Evolutionary conservation across 768 basidiomycete species (phyloP), one percentile per base, ranked within the genome.

Genomic region (Sarcodon sp.): DNA sequence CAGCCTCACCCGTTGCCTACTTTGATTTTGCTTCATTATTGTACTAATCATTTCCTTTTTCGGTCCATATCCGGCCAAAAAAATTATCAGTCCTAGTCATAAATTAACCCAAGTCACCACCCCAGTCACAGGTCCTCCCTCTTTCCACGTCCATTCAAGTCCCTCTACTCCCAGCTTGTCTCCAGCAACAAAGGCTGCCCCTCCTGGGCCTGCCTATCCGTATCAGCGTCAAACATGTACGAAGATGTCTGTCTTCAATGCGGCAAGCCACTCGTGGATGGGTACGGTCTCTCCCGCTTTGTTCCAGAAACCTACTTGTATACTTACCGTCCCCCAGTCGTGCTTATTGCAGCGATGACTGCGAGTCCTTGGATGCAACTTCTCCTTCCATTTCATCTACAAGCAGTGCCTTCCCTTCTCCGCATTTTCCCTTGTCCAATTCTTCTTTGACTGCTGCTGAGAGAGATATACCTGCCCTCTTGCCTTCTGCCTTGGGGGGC

Each of bases 291-390:
- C 39, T 41, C 39, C 7, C 13, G 13, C 39, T 41, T 13, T 13
- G 16, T 13, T 13, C 39, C 39, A 16, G 3, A 2, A 11, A 41
- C 4, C 13, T 13, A 27, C 13, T 41, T 27, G 21, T 27, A 27
- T 27, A 27, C 39, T 41, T 13, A 41, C 41, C 33, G 16, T 33
- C 35, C 31, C 21, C 36, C 7, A 83, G 82, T 49, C 75, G 71
- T 50, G 74, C 77, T 0, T 87, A 85, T 61, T 86, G 83, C 65
- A 80, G 77, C 58, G 77, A 79, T 55, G 72, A 75, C 53, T 87
- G 84, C 59, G 75, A 80, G 57, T 68, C 61, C 50, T 62, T 67
- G 44, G 84, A 86, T 62, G 64, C 73, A 47, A 74, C 76, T 4
- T 83, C 82, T 0, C 81, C 83, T 1, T 78, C 79, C 38, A 69